Evolutionary conservation across 192 early-diverging fungal genomes (phyloP), one percentile per base, ranked within the genome.

Genomic region (Coemansia sp.): DNA sequence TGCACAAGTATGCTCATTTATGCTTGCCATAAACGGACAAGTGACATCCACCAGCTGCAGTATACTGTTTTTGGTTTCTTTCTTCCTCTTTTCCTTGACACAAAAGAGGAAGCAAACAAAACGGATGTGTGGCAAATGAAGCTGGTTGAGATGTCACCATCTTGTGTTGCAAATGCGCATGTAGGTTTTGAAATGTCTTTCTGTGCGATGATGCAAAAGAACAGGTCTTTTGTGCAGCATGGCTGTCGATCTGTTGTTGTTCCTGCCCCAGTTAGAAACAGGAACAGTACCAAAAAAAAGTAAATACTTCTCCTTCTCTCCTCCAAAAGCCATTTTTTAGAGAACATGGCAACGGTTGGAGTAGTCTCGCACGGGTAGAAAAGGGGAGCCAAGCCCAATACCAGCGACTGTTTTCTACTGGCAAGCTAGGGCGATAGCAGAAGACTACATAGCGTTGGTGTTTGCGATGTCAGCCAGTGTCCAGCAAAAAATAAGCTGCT

Each of bases 1-100:
- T 59, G 57, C 57, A 41, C 38, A n/a, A 9, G n/a, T 18, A 59
- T 59, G 57, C 39, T 32, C 15, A 41, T 59, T 59, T 59, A 59
- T 59, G 57, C 40, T 38, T 18, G 8, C 52, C 52, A 54, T 54
- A 54, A 26, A 7, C 12, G 52, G 52, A 54, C 52, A 26, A 54
- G 23, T 32, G 52, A 54, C 23, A 26, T 15, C 44, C 32, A 1
- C 32, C 32, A 32, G 32, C 32, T 4, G 32, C 2, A 32, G 32
- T 32, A 32, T 2, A 32, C 4, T 32, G 32, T 32, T 32, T 32
- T 32, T 32, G 32, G 32, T 32, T 32, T 0, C 32, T 32, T 32
- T 45, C 44, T 45, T 45, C 10, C 44, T 45, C 8, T 21, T 54
- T 26, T 23, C 26, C 9, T 54, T 5, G 21, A 9, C 12, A 26